These are phyloP conservation scores for Kwoniella sp. DNA, from an alignment of 768 basidiomycete species.

Conservation along the genomic window DNA sequence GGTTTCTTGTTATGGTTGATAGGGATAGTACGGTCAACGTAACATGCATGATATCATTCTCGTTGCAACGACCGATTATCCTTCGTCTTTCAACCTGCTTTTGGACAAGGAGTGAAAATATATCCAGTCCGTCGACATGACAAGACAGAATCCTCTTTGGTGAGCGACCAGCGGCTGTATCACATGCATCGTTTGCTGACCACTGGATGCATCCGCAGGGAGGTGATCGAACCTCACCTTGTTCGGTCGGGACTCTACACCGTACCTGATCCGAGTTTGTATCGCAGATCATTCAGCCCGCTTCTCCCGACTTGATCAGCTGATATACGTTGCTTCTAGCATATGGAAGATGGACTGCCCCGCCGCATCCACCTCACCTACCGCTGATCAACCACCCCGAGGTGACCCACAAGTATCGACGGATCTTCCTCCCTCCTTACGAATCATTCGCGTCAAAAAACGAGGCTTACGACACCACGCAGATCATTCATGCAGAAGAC, in stretches of 20 bases:
- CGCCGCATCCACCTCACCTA: conserved; percentile 48
- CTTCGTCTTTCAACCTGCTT: neutral
- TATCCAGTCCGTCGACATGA: too few relatives aligned
- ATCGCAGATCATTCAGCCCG: neutral
- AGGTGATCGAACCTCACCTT: conserved; percentile 52
- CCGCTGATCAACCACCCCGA: conserved; percentile 42
- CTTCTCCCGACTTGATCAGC: neutral
- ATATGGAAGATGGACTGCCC: conserved; percentile 54
- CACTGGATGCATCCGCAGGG: conserved; percentile 30
- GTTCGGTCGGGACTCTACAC: conserved; percentile 46
- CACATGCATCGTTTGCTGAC: too few relatives aligned
- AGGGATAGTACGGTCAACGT: too few relatives aligned
- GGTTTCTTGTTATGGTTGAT: too few relatives aligned
- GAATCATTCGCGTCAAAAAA: conserved; percentile 24
- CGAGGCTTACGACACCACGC: conserved; percentile 44
- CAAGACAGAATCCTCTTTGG: conserved; percentile 41
- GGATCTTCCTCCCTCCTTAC: conserved; percentile 51
- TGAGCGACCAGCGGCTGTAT: conserved; percentile 15
- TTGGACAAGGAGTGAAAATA: too few relatives aligned
- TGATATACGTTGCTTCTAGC: conserved; percentile 28
- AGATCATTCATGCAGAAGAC: conserved; percentile 50
- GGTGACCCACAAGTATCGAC: conserved; percentile 43
- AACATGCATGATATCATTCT: neutral
- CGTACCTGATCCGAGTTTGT: conserved; percentile 52
- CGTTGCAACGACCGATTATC: too few relatives aligned